Percentiles rank a stretch among this genome's conserved stretches.
These are phyloP conservation scores for Sclerotinia borealis DNA, from an alignment of 2,329 filamentous ascomycete species.

Conservation along the genomic window DNA sequence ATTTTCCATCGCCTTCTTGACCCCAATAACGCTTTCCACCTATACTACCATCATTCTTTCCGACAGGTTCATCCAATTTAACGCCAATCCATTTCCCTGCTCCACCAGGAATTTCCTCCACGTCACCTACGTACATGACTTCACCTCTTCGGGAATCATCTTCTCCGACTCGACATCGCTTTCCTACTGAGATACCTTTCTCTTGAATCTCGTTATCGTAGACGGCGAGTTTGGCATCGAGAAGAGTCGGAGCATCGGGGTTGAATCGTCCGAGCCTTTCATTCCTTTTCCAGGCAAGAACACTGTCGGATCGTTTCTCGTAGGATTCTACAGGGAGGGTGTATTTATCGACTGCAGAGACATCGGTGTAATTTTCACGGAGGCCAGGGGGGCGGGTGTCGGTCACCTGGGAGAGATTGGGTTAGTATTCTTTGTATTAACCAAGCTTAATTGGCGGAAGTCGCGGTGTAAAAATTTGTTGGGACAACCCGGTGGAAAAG, in stretches of 20 bases:
- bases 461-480: background rate
- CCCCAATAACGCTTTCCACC: constrained; percentile 62
- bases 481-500: background rate
- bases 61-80: constrained; percentile 70
- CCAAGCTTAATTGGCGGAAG: background rate
- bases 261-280: constrained; percentile 96
- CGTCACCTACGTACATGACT: constrained; percentile 64
- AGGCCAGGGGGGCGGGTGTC: constrained; percentile 73
- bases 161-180: constrained; percentile 58
- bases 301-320: constrained; percentile 77
- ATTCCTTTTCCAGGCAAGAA: constrained; percentile 92
- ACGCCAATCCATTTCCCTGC: constrained; percentile 67
- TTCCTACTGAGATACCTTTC: constrained; percentile 59
- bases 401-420: constrained; percentile 50
- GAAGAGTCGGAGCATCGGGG: constrained; percentile 68
- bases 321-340: constrained; percentile 82
- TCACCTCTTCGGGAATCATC: constrained; percentile 65
- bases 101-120: constrained; percentile 65
- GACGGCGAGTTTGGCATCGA: constrained; percentile 65
- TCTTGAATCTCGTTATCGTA: constrained; percentile 63
- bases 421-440: constrained; percentile 14
- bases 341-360: constrained; percentile 80
- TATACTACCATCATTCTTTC: constrained; percentile 76
- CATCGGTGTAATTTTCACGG: constrained; percentile 75
- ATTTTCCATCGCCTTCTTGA: constrained; percentile 46